Evolutionary conservation across 805 yeast species (phyloP), one percentile per base, ranked within the genome.

Genomic region (Starmerella tilneyi): DNA sequence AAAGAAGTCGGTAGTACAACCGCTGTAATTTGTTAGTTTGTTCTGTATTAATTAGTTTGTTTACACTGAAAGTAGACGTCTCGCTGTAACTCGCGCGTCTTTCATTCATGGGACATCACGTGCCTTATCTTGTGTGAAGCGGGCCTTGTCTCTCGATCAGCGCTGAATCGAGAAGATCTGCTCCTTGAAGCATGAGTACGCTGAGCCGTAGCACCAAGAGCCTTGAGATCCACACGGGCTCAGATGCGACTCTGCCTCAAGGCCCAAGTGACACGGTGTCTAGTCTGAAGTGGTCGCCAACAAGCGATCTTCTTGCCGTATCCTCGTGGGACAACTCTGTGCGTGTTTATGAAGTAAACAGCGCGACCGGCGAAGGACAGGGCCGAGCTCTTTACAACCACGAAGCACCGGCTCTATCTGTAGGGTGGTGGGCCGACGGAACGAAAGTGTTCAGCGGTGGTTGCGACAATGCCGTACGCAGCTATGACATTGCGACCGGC

Each of bases 241-340:
- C 23, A 3, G 57, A 54, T 43, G 42, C 43, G 13, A 16, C 30
- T 19, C 41, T 49, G 35, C 52, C 55, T 19, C 51, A 53, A 40
- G 49, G 51, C 16, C 60, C 60, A 19, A 38, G 52, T n/a, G 98
- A 92, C 62, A 79, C 95, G 2, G 73, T 92, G 15, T 73, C 88
- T 4, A 94, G 84, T 55, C 62, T 92, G 45, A 70, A 85, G 16
- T 92, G 89, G 65, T 83, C 95, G 11, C 84, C 97, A 13, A 82
- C 73, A 53, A 89, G 81, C 16, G 95, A 92, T 53, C 70, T 77
- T 47, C 62, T 92, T 48, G 76, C 94, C 3, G 92, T 78, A 3
- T 74, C 94, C 15, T 80, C 94, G 15, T 92, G 98, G 98, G 98
- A 92, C 65, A 83, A 81, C 56, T 86, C 85, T 60, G 96, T 85